Base-by-base conservation (phyloP, 768 basidiomycete genomes). In the Floccularia luteovirens region DNA sequence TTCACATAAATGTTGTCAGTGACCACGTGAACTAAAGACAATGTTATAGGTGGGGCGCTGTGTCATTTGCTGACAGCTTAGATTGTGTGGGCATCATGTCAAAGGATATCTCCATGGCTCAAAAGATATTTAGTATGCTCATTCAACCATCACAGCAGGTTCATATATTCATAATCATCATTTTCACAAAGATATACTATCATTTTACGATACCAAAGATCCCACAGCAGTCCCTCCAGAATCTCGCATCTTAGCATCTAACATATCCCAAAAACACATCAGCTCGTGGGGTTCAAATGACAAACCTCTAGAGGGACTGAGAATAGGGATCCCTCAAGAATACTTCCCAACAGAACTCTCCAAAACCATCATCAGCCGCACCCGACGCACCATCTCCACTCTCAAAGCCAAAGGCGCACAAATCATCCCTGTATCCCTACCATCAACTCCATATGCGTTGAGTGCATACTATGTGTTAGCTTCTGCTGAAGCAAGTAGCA, bases 401-500 rank as follows among this genome's bases (percentile, higher is more conserved):
- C 54, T 74, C 16, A 50, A 62, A 41, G 39, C 55, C 0, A 64
- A 64, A 1, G 92, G 92, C 1, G 90, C 89, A 0, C 63, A 64
- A 1, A 50, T 96, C 22, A 59, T 77, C 1, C 73, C 90, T 0
- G 79, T 97, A 0, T 82, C 83, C 6, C 64, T 97, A 8, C 86
- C 90, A 13, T 65, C 59, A 19, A 73, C 66, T 10, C 55, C 61
- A 1, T 85, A 84, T 52, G 88, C 90, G 0, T 69, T 98, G 3
- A 90, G 90, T 41, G 86, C 91, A 10, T 98, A 98, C 65, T 98
- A 97, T 53, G 88, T 96, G n/a, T 72, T 98, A 12, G 87, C 94
- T 1, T 87, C 82, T 44, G 92, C 94, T 0, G 94, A 97, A 55
- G 93, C 93, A 0, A 85, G 87, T 45, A 92, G 90, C 42, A 96